A percentile compares a stretch with the other conserved stretches of the same genome.
Evolutionary conservation across 23 red algal genomes (phyloP).

Genomic region (Cyanidioschyzon merolae): DNA sequence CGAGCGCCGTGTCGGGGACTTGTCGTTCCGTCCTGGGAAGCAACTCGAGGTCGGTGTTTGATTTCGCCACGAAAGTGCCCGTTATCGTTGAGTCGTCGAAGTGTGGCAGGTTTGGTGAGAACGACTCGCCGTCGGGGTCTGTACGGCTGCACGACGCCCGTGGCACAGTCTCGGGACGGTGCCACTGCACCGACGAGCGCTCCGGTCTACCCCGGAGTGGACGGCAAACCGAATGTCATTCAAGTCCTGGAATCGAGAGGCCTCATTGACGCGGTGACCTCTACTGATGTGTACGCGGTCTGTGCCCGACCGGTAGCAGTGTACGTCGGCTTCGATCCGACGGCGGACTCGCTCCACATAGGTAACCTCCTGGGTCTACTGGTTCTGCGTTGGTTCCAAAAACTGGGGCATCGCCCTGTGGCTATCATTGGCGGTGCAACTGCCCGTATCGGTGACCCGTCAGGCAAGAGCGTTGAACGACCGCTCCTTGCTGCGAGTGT

Average conservation of each 20-base stretch:
- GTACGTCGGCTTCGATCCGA: conserved; percentile 91
- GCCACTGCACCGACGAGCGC: neutral
- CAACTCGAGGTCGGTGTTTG: neutral
- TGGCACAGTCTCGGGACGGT: neutral
- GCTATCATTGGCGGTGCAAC: conserved; percentile 79
- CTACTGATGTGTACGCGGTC: conserved; percentile 15
- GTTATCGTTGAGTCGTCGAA: neutral
- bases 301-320: conserved; percentile 37
- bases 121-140: neutral
- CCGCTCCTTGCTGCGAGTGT: conserved; percentile 37
- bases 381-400: conserved; percentile 76
- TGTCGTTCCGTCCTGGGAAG: neutral
- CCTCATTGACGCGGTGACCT: conserved; percentile 46
- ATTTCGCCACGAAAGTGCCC: neutral
- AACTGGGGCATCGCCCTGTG: conserved; percentile 55
- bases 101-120: neutral
- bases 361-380: conserved; percentile 86
- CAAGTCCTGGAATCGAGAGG: conserved; percentile 49
- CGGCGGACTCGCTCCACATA: conserved; percentile 84
- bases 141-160: neutral
- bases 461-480: conserved; percentile 67
- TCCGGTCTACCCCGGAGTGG: neutral
- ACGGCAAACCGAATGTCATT: conserved; percentile 38
- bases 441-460: conserved; percentile 74
- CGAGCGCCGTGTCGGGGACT: neutral